Evolutionary conservation across 768 basidiomycete genomes (phyloP), one percentile per base, ranked within the genome.

Genomic region (Pleurotus giganteus): DNA sequence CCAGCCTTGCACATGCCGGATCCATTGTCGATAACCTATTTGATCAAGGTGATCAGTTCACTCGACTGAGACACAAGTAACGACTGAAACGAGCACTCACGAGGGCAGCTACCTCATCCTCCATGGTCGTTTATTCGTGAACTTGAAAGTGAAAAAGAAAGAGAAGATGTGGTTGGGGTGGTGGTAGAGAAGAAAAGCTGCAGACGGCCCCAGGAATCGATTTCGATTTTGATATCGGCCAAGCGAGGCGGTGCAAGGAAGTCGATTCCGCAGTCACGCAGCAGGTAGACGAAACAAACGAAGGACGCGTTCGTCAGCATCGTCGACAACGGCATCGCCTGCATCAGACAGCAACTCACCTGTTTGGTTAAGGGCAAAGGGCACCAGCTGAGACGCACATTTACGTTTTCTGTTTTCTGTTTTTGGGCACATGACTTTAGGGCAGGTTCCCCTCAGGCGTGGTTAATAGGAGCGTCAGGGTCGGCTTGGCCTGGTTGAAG

Each of bases 1-100:
- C 97, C 96, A 84, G 96, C 96, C 80, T 98, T 98, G 89, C 95
- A 98, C 95, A 98, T 98, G 76, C 95, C 96, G 69, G 95, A 98
- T 69, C 92, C 93, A 73, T 91, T 91, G 74, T 93, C 89, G 70
- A 91, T 88, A 73, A 91, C 89, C 89, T 89, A 60, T 15, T 27
- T 45, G 21, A 26, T 61, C 11, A 47, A 37, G 0, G 36, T 46
- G 17, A 41, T 56, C 42, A 34, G 34, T 12, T 34, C 12, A 17
- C n/a, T 37, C 17, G 26, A 23, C 21, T 28, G 49, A 51, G 34
- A 53, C 45, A 13, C n/a, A 28, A n/a, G n/a, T n/a, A 32, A 58
- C 42, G 34, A 24, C 27, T 37, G 32, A 3, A 4, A 32, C 4
- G 21, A 47, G 13, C 24, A 69, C 74, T 58, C 63, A 79, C 76